A percentile compares a stretch with the other conserved stretches of the same genome.
Conservation (phyloP, 768 basidiomycete genomes). For the Leccinum rimulosum region DNA sequence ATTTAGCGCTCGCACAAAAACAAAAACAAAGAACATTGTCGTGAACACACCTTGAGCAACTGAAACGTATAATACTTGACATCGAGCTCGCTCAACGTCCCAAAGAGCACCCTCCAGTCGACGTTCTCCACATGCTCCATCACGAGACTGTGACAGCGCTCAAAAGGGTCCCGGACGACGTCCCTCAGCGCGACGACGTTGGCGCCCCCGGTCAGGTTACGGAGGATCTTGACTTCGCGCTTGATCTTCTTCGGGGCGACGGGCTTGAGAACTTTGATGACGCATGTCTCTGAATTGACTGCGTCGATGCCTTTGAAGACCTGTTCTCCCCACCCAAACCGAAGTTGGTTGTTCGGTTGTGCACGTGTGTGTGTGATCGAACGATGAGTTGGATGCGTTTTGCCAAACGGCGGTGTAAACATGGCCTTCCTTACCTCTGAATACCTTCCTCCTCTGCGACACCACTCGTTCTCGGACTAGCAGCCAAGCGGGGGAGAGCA, state of each 20-base stretch:
- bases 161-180: constrained; percentile 63
- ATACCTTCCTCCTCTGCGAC: constrained; percentile 53
- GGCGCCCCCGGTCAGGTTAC: constrained; percentile 67
- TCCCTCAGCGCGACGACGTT: constrained; percentile 66
- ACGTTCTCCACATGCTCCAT: constrained; percentile 69
- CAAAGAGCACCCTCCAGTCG: constrained; percentile 62
- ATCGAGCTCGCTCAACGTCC: constrained; percentile 59
- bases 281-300: constrained; percentile 50
- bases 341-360: not conserved
- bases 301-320: constrained; percentile 62
- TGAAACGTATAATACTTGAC: constrained; percentile 69
- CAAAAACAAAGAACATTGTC: not conserved
- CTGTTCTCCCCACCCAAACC: constrained; percentile 20
- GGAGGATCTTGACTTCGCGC: constrained; percentile 71
- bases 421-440: constrained; percentile 44
- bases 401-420: not conserved
- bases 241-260: constrained; percentile 67
- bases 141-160: constrained; percentile 60
- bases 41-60: constrained; percentile 46
- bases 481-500: not conserved
- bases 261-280: constrained; percentile 74
- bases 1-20: not conserved
- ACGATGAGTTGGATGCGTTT: not conserved
- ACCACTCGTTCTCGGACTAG: not conserved
- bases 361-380: not conserved